Base-by-base conservation (phyloP, 768 basidiomycete species). In the Hericium rajendrae region DNA sequence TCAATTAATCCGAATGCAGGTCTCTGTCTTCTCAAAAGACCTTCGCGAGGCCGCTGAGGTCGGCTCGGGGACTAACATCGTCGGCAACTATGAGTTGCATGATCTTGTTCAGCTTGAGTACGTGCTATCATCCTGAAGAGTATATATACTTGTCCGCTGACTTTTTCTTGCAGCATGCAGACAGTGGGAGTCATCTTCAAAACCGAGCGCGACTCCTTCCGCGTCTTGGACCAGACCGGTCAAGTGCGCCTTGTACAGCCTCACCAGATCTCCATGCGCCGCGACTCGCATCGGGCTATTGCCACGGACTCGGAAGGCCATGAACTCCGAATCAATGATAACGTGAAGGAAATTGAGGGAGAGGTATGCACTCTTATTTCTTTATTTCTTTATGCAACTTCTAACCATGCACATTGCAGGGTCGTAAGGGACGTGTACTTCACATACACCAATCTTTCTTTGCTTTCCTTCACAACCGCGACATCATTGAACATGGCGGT, bases 131-230 rank as follows among this genome's bases (percentile, higher is more conserved):
- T 58, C 43, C 60, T 62, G 57, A 50, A 10, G 32, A 8, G 6
- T 32, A 10, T 32, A 10, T 16, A 15, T 28, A 1, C 28, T 55
- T 46, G 24, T 46, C 13, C 18, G n/a, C 51, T 28, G 56, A 41
- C 54, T 10, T 46, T 32, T 39, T 18, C 22, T 11, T 28, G 26
- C 64, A 97, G 94, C 70, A 79, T 83, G 32, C 90, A 94, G 69
- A 95, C 94, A 4, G 92, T 94, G 38, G 97, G 94, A 68, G 92
- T 98, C 59, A 97, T 98, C 61, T 97, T 88, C 80, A 94, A 95
- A 70, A 94, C 94, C 1, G 97, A 98, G 68, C 85, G 93, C 13
- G 92, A 93, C 67, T 85, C 92, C 8, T 93, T 99, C 82, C 91
- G 94, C 56, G 88, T 99, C 2, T 78, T 99, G 53, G 95, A 98